Evolutionary conservation across 768 basidiomycete species (phyloP).

Genomic region (Lepiota venenata): DNA sequence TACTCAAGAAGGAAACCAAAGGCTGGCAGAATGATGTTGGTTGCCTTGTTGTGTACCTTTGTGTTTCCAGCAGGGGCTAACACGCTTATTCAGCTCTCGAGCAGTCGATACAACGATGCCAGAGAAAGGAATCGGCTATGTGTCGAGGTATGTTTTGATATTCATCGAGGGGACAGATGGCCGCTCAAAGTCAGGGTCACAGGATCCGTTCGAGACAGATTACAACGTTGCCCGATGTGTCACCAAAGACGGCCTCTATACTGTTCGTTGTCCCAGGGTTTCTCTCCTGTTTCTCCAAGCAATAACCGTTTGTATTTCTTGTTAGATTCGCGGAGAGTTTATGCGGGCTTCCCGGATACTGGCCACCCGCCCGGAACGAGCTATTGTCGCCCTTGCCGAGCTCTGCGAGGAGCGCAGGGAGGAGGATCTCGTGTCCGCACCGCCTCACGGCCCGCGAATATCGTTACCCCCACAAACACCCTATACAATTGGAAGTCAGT

Average conservation of each 20-base stretch:
- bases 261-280: conserved; percentile 44
- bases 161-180: too few relatives aligned
- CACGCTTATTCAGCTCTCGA: conserved; percentile 36
- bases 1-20: conserved; percentile 87
- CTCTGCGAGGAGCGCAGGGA: conserved; percentile 88
- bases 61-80: not conserved
- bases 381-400: conserved; percentile 78
- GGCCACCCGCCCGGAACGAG: conserved; percentile 73
- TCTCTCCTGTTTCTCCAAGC: not conserved
- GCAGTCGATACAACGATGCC: conserved; percentile 57
- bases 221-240: conserved; percentile 98
- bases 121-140: conserved; percentile 93
- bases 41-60: conserved; percentile 4
- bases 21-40: conserved; percentile 93
- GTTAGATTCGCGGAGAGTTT: conserved; percentile 95
- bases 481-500: conserved; percentile 63
- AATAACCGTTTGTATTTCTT: not conserved
- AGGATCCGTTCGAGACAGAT: conserved; percentile 97
- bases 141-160: conserved; percentile 67
- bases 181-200: not conserved
- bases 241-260: conserved; percentile 93
- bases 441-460: conserved; percentile 38
- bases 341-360: conserved; percentile 93
- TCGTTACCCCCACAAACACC: conserved; percentile 66
- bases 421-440: conserved; percentile 54